Evolutionary conservation across 2,329 filamentous ascomycete species (phyloP).

Genomic region (Pseudogymnoascus sp.): DNA sequence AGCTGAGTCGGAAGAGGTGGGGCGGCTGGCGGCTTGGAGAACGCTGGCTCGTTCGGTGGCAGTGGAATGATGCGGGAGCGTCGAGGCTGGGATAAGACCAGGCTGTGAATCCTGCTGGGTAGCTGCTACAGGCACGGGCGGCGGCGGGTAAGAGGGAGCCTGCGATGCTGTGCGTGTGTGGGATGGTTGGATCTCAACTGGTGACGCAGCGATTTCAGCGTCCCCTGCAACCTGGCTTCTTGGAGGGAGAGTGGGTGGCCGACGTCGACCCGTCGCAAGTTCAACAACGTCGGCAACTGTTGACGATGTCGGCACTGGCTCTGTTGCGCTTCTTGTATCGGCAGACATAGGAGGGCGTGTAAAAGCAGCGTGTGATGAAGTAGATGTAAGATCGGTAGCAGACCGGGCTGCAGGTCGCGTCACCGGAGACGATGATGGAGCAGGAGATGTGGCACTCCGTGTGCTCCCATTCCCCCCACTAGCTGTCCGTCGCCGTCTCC

Average conservation of each 20-base stretch:
- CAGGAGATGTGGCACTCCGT: conserved; percentile 46
- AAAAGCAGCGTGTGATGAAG: conserved; percentile 16
- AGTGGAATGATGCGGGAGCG: conserved; percentile 13
- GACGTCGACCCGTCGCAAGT: background rate
- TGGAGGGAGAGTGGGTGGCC: background rate
- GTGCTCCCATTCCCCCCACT: conserved; percentile 34
- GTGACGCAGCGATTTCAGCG: background rate
- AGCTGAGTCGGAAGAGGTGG: conserved; percentile 24
- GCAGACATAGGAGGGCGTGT: conserved; percentile 18
- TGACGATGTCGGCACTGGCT: background rate
- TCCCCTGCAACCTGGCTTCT: background rate
- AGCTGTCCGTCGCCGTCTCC: conserved; percentile 41
- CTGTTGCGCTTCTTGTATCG: conserved; percentile 18
- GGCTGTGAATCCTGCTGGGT: conserved; percentile 24
- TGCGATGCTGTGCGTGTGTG: background rate
- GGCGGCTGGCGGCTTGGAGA: conserved; percentile 24
- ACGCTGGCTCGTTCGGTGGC: conserved; percentile 22
- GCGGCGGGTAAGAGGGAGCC: background rate
- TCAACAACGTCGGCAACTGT: background rate
- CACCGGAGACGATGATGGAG: conserved; percentile 33
- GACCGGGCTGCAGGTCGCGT: conserved; percentile 49
- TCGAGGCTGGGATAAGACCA: background rate
- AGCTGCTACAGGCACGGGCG: conserved; percentile 19
- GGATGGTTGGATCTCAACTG: background rate
- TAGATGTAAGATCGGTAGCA: conserved; percentile 52